phyloP scores from a whole-genome alignment of 768 basidiomycete species.

The Filobasidium floriforme region DNA sequence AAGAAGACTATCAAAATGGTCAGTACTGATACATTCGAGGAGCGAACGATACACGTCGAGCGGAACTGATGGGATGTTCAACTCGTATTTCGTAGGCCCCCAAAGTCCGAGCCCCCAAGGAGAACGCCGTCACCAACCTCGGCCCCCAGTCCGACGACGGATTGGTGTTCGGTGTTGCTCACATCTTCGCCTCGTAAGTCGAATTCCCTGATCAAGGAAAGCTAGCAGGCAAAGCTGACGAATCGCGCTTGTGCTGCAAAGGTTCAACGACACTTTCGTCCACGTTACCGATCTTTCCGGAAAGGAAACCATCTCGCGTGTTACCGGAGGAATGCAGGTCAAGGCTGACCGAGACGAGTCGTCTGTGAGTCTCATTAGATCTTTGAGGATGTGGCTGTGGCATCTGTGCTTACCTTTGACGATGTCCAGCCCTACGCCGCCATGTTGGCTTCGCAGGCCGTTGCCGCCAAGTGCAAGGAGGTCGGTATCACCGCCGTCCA shows the following conservation, averaged over 20 bases:
- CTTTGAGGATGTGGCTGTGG: too few relatives aligned
- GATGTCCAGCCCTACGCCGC: constrained; percentile 54
- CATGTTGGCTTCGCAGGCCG: constrained; percentile 97
- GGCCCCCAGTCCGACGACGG: constrained; percentile 60
- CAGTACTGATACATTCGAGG: not conserved
- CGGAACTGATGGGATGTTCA: not conserved
- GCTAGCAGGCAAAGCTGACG: not conserved
- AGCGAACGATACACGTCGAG: not conserved
- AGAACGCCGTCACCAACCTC: constrained; percentile 1
- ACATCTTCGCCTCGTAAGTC: constrained; percentile 80
- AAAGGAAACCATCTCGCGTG: constrained; percentile 97
- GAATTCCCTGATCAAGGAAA: not conserved
- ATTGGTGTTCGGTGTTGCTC: constrained; percentile 94
- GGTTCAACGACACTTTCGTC: constrained; percentile 98
- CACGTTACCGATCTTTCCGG: constrained; percentile 98
- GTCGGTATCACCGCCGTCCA: constrained; percentile 97
- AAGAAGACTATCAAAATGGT: constrained; percentile 11
- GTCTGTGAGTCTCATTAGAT: constrained; percentile 60
- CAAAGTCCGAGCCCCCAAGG: constrained; percentile 18
- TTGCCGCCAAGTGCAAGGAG: constrained; percentile 91
- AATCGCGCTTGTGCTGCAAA: constrained; percentile 12
- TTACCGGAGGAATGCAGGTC: constrained; percentile 99
- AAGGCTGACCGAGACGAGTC: constrained; percentile 99
- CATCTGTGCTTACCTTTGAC: not conserved
- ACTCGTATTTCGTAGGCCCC: constrained; percentile 7